Evolutionary conservation across 2,329 filamentous ascomycete genomes (phyloP).

Genomic region (Xylaria sp.): DNA sequence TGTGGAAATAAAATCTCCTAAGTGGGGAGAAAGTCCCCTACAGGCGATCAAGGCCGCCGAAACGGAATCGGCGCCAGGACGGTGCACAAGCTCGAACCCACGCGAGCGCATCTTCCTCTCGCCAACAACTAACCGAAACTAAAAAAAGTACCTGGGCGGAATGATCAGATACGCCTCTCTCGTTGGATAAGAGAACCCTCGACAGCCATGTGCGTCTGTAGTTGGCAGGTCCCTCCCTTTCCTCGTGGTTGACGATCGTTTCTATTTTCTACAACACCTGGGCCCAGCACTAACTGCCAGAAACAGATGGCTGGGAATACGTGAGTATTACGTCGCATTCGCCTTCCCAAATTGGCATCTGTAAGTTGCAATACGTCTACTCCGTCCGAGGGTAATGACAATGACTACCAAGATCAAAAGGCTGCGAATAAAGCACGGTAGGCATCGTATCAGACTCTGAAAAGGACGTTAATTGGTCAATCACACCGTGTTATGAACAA

Average conservation of each 20-base stretch:
- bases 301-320: not conserved
- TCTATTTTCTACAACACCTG: conserved; percentile 19
- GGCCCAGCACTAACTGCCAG: not conserved
- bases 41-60: conserved; percentile 3
- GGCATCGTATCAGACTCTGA: no score
- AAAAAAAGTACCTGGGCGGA: conserved; percentile 19
- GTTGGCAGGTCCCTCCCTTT: not conserved
- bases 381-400: no score
- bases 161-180: not conserved
- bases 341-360: not conserved
- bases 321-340: not conserved
- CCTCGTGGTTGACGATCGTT: conserved; percentile 20
- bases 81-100: not conserved
- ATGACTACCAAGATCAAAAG: no score
- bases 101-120: not conserved
- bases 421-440: no score
- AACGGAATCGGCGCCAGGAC: conserved; percentile 6
- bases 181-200: not conserved
- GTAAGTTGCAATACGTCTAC: not conserved
- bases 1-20: conserved; percentile 9
- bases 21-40: conserved; percentile 6
- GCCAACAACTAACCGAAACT: conserved; percentile 17
- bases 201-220: conserved; percentile 15
- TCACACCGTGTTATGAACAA: not conserved
- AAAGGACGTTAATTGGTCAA: not conserved